These are phyloP conservation scores for Trichoderma orchidacearum DNA, from an alignment of 495 filamentous ascomycete species.

Conservation along the genomic window DNA sequence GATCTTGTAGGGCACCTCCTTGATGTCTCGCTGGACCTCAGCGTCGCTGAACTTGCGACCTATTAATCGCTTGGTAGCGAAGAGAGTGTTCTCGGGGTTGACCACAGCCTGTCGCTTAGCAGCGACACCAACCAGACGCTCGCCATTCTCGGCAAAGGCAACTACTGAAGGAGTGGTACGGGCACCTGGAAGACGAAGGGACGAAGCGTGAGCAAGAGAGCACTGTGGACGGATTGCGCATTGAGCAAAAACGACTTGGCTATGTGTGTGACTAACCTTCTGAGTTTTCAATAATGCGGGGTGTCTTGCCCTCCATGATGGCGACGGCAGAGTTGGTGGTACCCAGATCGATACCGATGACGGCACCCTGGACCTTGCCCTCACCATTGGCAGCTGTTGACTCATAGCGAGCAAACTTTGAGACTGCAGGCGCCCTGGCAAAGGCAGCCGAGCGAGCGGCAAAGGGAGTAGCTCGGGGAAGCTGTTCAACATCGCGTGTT, in stretches of 20 bases:
- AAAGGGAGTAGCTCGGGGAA: slow-evolving; percentile 48
- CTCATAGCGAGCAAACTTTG: slow-evolving; percentile 53
- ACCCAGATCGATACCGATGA: slow-evolving; percentile 97
- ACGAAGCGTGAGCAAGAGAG: slow-evolving; percentile 1
- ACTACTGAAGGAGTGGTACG: slow-evolving; percentile 96
- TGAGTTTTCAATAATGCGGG: slow-evolving; percentile 94
- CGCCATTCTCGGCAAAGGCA: slow-evolving; percentile 91
- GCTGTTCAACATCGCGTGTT: slow-evolving; percentile 28
- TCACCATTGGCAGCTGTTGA: slow-evolving; percentile 42
- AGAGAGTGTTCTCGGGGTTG: slow-evolving; percentile 98
- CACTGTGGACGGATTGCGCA: no score
- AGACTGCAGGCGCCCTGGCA: slow-evolving; percentile 30
- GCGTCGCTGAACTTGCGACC: slow-evolving; percentile 93
- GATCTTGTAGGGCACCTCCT: slow-evolving; percentile 98
- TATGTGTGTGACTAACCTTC: slow-evolving; percentile 55
- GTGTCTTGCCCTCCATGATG: slow-evolving; percentile 90
- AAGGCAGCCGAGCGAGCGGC: slow-evolving; percentile 46
- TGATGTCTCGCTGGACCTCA: slow-evolving; percentile 95
- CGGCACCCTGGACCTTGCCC: slow-evolving; percentile 78
- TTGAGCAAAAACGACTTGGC: not conserved
- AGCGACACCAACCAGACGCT: slow-evolving; percentile 93
- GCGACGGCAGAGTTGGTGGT: slow-evolving; percentile 98
- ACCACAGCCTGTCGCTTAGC: slow-evolving; percentile 99
- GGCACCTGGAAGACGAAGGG: slow-evolving; percentile 41
- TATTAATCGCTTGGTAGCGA: slow-evolving; percentile 98